Conservation (phyloP, 768 basidiomycete species). For the Hortiboletus campestris region DNA sequence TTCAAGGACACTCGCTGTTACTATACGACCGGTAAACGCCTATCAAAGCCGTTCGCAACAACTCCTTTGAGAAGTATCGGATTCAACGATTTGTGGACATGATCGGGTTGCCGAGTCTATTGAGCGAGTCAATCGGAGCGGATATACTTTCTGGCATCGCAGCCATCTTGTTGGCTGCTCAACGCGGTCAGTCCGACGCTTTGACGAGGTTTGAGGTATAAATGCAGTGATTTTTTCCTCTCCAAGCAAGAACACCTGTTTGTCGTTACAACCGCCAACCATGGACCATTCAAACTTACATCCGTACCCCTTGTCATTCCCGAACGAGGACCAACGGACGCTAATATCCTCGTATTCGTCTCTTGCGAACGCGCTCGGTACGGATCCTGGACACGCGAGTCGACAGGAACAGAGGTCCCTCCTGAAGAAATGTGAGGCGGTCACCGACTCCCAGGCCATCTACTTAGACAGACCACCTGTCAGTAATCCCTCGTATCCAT, state of each 20-base stretch:
- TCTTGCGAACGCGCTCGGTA: conserved; percentile 21
- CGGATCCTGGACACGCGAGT: conserved; percentile 13
- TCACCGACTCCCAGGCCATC: conserved; percentile 11
- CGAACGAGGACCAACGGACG: conserved; percentile 16
- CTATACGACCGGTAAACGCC: neutral
- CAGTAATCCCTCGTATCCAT: conserved; percentile 25
- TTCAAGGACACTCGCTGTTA: conserved; percentile 5
- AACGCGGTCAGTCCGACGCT: conserved; percentile 6
- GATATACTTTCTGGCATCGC: neutral
- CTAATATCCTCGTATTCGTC: conserved; percentile 25
- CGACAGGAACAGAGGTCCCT: neutral
- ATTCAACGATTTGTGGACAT: conserved; percentile 10
- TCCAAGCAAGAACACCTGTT: neutral
- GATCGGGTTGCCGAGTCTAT: neutral
- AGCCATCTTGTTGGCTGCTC: neutral
- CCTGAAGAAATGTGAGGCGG: conserved; percentile 1
- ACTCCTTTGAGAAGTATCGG: neutral
- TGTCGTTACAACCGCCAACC: neutral
- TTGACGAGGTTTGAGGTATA: conserved; percentile 22
- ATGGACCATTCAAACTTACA: conserved; percentile 17
- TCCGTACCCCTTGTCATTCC: conserved; percentile 22
- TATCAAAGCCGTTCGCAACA: neutral
- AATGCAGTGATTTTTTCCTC: conserved; percentile 7
- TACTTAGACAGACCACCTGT: conserved; percentile 18
- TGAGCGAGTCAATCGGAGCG: neutral